These are phyloP conservation scores for Skeletonema marinoi DNA, from an alignment of 108 stramenopile species.

Conservation along the genomic window DNA sequence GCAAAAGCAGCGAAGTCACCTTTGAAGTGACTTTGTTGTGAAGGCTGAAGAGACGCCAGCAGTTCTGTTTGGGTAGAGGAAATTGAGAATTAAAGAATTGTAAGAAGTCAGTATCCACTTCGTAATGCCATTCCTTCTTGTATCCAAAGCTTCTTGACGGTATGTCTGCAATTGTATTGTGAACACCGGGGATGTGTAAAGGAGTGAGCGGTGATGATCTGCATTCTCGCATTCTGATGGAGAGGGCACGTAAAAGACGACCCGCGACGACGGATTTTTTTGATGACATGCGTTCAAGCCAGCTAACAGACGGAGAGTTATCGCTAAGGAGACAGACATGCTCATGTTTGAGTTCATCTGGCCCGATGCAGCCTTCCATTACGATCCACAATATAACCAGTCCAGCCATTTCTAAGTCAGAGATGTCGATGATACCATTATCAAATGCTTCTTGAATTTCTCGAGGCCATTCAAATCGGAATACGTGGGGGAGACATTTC, in stretches of 20 bases:
- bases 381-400: slow-evolving; percentile 21
- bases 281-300: neutral
- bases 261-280: neutral
- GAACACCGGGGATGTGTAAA: slow-evolving; percentile 1
- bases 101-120: neutral
- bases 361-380: slow-evolving; percentile 6
- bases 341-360: neutral
- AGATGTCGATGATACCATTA: slow-evolving; percentile 15
- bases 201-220: neutral
- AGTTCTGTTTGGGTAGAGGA: slow-evolving; percentile 6
- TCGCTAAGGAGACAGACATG: neutral
- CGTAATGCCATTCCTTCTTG: slow-evolving; percentile 13
- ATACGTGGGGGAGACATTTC: neutral
- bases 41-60: slow-evolving; percentile 10
- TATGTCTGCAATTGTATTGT: slow-evolving; percentile 13
- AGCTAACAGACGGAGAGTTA: neutral
- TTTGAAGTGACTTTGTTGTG: neutral
- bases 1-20: slow-evolving; percentile 6
- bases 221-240: neutral
- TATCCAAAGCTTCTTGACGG: slow-evolving; percentile 15
- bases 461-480: neutral
- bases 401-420: slow-evolving; percentile 46
- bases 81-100: slow-evolving; percentile 13
- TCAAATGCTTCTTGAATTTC: neutral
- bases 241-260: neutral